Evolutionary conservation across 2,329 filamentous ascomycete species (phyloP).

Genomic region (Thelonectria discophora): DNA sequence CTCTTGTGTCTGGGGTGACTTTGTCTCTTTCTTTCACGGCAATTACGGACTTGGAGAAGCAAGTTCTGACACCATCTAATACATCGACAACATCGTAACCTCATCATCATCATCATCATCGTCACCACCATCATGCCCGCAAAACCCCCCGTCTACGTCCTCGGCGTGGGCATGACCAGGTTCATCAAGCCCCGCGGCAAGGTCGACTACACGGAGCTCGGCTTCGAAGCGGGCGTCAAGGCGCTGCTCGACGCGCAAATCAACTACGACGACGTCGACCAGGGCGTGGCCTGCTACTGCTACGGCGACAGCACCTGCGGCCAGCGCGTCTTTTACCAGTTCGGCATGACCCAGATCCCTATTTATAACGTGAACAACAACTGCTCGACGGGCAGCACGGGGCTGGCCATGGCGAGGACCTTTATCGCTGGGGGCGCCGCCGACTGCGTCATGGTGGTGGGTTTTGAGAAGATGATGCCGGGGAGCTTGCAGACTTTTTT

Average conservation of each 20-base stretch:
- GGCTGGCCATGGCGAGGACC: constrained; percentile 82
- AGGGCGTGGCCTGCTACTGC: constrained; percentile 97
- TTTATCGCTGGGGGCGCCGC: constrained; percentile 82
- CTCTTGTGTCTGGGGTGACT: not conserved
- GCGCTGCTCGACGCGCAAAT: constrained; percentile 87
- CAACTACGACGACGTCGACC: constrained; percentile 95
- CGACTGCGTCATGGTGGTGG: constrained; percentile 89
- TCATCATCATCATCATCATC: not conserved
- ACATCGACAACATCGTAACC: not conserved
- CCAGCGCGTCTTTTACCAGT: constrained; percentile 98
- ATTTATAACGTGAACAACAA: constrained; percentile 99
- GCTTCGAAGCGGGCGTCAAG: constrained; percentile 91
- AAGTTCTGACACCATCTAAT: not conserved
- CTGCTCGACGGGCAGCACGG: constrained; percentile 94
- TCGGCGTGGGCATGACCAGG: constrained; percentile 98
- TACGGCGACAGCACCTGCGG: constrained; percentile 96
- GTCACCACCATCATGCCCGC: constrained; percentile 54
- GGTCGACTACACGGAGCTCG: constrained; percentile 93
- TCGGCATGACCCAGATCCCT: constrained; percentile 95
- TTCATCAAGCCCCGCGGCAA: constrained; percentile 97
- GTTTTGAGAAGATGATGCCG: constrained; percentile 98
- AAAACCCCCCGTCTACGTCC: constrained; percentile 76
- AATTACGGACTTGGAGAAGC: not conserved
- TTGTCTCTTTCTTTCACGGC: not conserved
- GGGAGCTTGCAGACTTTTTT: constrained; percentile 87